Evolutionary conservation across 1,139 yeast genomes (phyloP).

Genomic region (Arxiozyma bovina): DNA sequence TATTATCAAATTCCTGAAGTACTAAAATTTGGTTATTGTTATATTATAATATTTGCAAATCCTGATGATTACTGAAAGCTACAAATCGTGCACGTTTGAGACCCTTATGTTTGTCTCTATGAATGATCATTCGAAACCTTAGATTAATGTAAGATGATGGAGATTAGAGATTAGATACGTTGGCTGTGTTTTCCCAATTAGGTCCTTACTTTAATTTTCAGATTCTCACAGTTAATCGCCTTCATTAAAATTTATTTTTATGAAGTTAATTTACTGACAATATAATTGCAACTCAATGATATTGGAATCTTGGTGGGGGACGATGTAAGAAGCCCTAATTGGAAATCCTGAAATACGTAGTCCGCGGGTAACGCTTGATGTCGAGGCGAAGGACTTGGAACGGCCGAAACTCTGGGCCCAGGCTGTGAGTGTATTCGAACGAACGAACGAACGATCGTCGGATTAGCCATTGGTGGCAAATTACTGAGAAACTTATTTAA

Average conservation of each 20-base stretch:
- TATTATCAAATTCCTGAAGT: no score
- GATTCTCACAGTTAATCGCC: background rate
- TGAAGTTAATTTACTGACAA: no score
- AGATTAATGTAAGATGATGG: background rate
- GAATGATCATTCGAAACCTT: background rate
- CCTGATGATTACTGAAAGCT: background rate
- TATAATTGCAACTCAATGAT: background rate
- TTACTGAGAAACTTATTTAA: no score
- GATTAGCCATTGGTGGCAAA: no score
- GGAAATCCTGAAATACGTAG: no score
- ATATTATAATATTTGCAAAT: background rate
- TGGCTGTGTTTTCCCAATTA: background rate
- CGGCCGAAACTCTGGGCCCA: no score
- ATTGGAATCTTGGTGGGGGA: background rate
- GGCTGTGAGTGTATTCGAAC: no score
- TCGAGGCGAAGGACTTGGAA: no score
- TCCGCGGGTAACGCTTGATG: no score
- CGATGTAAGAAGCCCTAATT: no score
- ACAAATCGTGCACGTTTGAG: background rate
- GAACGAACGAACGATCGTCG: no score
- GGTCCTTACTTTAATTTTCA: background rate
- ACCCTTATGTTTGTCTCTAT: background rate
- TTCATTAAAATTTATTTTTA: background rate
- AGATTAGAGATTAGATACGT: background rate
- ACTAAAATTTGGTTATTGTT: background rate